Conservation (phyloP, 2,329 filamentous ascomycete genomes). For the Herpotrichia juniperi region DNA sequence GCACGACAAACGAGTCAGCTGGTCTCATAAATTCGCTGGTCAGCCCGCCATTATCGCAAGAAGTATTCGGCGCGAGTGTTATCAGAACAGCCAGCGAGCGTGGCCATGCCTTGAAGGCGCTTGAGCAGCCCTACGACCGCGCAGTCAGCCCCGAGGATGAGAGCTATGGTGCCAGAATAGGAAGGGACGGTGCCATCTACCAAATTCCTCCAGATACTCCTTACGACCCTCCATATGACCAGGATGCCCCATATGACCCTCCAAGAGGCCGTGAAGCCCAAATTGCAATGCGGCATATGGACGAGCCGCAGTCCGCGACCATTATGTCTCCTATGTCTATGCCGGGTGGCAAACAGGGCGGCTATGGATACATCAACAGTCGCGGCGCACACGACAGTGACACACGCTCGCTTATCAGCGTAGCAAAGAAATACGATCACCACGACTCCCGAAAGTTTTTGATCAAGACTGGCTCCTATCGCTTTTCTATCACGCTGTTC, state of each 20-base stretch:
- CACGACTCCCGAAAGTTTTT: slow-evolving; percentile 36
- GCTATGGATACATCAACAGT: slow-evolving; percentile 9
- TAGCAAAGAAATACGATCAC: slow-evolving; percentile 38
- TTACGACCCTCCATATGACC: slow-evolving; percentile 6
- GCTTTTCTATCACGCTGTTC: slow-evolving; percentile 34
- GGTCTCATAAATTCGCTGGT: not conserved
- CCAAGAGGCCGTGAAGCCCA: slow-evolving; percentile 5
- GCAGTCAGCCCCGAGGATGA: not conserved
- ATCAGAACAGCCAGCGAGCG: not conserved
- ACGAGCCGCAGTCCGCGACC: slow-evolving; percentile 1
- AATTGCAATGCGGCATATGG: slow-evolving; percentile 9
- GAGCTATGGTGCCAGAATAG: slow-evolving; percentile 1
- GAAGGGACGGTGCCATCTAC: not conserved
- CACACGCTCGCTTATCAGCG: slow-evolving; percentile 23
- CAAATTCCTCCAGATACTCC: not conserved
- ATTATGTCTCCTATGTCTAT: not conserved
- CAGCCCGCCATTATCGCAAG: not conserved
- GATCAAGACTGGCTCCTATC: slow-evolving; percentile 30
- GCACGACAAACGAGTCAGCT: not conserved
- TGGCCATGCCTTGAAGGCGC: not conserved
- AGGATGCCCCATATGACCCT: not conserved
- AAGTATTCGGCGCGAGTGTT: not conserved
- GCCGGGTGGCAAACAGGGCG: slow-evolving; percentile 4
- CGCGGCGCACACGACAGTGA: slow-evolving; percentile 22
- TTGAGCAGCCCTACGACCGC: not conserved